Evolutionary conservation across 2,329 filamentous ascomycete genomes (phyloP).

Genomic region (Fusarium tupiense): DNA sequence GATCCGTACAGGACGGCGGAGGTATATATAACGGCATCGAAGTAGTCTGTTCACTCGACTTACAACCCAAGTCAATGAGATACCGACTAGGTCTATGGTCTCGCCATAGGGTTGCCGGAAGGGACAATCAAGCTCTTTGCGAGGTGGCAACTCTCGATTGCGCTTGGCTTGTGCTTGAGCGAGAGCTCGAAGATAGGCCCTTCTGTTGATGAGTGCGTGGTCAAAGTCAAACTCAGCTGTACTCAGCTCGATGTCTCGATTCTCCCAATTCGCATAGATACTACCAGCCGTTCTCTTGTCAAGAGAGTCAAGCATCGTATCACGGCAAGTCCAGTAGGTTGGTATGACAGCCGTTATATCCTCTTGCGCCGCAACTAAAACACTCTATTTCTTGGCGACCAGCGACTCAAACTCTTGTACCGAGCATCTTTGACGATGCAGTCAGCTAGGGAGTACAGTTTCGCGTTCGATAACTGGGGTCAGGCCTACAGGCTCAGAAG

Average conservation of each 20-base stretch:
- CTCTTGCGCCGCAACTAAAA: not conserved
- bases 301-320: accelerated
- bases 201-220: not conserved
- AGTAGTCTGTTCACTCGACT: not conserved
- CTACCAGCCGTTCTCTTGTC: not conserved
- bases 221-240: not conserved
- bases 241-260: not conserved
- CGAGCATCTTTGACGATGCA: not conserved
- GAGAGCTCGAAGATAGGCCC: not conserved
- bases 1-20: accelerated
- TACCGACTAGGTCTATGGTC: accelerated
- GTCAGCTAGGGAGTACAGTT: not conserved
- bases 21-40: accelerated
- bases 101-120: accelerated
- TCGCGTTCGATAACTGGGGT: accelerated
- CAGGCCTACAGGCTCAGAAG: not conserved
- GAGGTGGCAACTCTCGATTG: accelerated
- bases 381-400: not conserved
- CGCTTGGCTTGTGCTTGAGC: not conserved
- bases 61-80: not conserved
- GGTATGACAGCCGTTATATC: not conserved
- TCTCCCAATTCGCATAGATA: not conserved
- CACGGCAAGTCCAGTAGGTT: not conserved
- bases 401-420: too few species aligned
- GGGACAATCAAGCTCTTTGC: accelerated